These are phyloP conservation scores for Collybiopsis confluens DNA, from an alignment of 768 basidiomycete genomes.

Conservation along the genomic window DNA sequence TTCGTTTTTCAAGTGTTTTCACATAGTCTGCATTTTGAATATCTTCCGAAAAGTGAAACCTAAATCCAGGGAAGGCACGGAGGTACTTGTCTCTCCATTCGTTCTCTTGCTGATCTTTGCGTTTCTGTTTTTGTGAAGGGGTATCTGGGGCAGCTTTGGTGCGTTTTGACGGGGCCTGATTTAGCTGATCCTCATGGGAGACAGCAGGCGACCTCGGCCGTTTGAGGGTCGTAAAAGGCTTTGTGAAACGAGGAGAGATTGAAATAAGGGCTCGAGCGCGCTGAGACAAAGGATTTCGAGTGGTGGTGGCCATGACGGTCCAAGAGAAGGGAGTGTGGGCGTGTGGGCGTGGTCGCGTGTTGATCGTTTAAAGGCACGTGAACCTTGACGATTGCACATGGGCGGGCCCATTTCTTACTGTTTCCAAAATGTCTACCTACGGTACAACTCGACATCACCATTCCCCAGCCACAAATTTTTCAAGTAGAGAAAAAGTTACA, in stretches of 20 bases:
- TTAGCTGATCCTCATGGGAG: slow-evolving; percentile 41
- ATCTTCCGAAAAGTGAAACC: slow-evolving; percentile 44
- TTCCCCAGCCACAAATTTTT: slow-evolving; percentile 23
- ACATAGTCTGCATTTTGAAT: slow-evolving; percentile 42
- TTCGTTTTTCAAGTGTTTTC: slow-evolving; percentile 46
- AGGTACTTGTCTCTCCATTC: slow-evolving; percentile 85
- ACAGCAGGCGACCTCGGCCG: slow-evolving; percentile 21
- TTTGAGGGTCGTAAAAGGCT: slow-evolving; percentile 13
- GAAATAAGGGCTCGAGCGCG: slow-evolving; percentile 31
- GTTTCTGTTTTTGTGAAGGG: neutral
- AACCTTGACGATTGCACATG: neutral
- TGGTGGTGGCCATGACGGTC: slow-evolving; percentile 39
- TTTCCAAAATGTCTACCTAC: slow-evolving; percentile 43
- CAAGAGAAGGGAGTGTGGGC: slow-evolving; percentile 18
- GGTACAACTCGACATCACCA: slow-evolving; percentile 48
- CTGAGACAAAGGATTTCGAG: slow-evolving; percentile 44
- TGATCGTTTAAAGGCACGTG: neutral
- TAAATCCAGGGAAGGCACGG: slow-evolving; percentile 78
- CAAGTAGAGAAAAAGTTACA: slow-evolving; percentile 33
- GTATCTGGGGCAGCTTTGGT: slow-evolving; percentile 28
- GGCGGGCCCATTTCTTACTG: neutral
- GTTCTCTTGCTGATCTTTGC: slow-evolving; percentile 33
- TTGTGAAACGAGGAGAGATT: slow-evolving; percentile 27
- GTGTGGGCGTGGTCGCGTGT: neutral
- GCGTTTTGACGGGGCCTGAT: slow-evolving; percentile 41